Base-by-base conservation (phyloP, 1,139 yeast genomes). In the Hemisphaericaspora xylanilytica region DNA sequence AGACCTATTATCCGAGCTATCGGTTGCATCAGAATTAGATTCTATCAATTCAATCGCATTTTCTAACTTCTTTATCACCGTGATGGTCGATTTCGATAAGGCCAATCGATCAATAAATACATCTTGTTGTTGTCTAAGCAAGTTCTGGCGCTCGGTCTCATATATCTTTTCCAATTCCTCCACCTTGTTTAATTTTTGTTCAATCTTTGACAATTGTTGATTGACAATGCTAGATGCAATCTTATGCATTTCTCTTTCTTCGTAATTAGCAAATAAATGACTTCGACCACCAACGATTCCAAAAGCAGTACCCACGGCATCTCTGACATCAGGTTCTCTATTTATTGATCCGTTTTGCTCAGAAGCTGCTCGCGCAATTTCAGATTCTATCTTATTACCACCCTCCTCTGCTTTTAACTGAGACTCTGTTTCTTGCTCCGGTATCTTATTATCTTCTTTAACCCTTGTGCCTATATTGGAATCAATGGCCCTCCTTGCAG, bases 231-330 rank as follows among this genome's bases (percentile, higher is more conserved):
- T 72, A 15, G 72, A 66, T 17, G 84, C 64, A 24, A 81, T 60
- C 42, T 74, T 77, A 47, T 80, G 63, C 79, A 88, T 77, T 55
- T 85, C 88, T 40, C 92, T 70, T 55, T 89, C 97, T 56, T 89
- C 94, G 55, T 78, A 81, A 13, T 81, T 78, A 11, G 95, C 88
- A 63, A 90, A 83, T 27, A 87, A 76, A 53, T 85, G 92, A 28
- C 96, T 75, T 47, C 96, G 77, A 1, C 92, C 85, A 4, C 95
- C 96, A 22, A 86, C 67, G 6, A 82, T 68, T 3, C 88, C 85
- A 45, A 83, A 65, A 1, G 85, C 75, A 30, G 75, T 64, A 6
- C 75, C 65, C 2, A 80, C 73, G 4, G 81, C 79, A 42, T 80
- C 82, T 33, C 32, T 26, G 2, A 29, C 27, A 12, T 13, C 34